Conservation (phyloP, 768 basidiomycete genomes). For the Chlorophyllum brunneum region DNA sequence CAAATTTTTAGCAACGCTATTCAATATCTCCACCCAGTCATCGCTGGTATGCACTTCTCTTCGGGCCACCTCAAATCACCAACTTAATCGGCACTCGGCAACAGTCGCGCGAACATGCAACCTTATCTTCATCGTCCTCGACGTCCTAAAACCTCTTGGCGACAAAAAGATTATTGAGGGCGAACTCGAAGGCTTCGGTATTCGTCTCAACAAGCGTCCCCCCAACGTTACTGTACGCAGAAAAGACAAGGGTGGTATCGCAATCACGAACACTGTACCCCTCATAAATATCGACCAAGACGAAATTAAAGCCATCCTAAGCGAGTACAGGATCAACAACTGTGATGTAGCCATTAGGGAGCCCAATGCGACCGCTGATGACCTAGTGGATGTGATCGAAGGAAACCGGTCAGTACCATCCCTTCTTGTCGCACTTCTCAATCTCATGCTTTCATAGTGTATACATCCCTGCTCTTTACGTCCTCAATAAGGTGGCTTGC, state of each 20-base stretch:
- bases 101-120: conserved; percentile 96
- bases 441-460: conserved; percentile 47
- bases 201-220: conserved; percentile 91
- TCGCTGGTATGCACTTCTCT: conserved; percentile 57
- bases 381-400: conserved; percentile 96
- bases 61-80: neutral
- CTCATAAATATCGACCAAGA: conserved; percentile 94
- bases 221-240: conserved; percentile 80
- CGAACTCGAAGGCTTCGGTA: conserved; percentile 98
- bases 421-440: neutral
- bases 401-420: conserved; percentile 72
- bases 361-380: conserved; percentile 88
- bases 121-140: conserved; percentile 96
- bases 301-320: conserved; percentile 92
- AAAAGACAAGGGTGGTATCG: conserved; percentile 90
- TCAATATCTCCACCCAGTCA: conserved; percentile 43
- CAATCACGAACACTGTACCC: conserved; percentile 95
- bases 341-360: conserved; percentile 92
- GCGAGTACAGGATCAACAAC: conserved; percentile 90
- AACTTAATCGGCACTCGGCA: conserved; percentile 10
- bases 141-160: conserved; percentile 96
- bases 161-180: conserved; percentile 90
- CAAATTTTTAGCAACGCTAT: neutral
- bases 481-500: conserved; percentile 72
- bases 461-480: conserved; percentile 91